Evolutionary conservation across 73 alveolate species (phyloP), one percentile per base, ranked within the genome.

Genomic region (Diophrys appendiculata): DNA sequence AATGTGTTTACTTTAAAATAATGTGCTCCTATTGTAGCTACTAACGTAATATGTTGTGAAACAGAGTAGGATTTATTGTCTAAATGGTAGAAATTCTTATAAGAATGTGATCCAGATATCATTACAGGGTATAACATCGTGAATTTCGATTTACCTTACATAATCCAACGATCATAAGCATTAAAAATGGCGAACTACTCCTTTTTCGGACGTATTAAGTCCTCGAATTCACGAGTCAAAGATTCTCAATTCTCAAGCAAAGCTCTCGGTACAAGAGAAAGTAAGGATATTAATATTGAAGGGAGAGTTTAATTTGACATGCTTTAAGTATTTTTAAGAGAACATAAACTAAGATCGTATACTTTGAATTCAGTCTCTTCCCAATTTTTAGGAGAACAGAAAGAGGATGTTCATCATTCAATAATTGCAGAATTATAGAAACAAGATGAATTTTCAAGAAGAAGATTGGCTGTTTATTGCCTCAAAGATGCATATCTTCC

Each of bases 1-100:
- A 96, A 94, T 69, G 97, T 98, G 80, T 98, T 98, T 84, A 97
- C 99, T 25, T 84, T 90, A 68, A 94, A 93, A 54, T 78, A 82
- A 31, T 98, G 99, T 87, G 99, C 98, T 8, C 97, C 93, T 34
- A 98, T 98, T 68, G 99, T 98, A 68, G 99, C 99, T 1, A 95
- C 98, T n/a, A 85, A 92, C 68, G 99, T 98, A 27, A 83, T 74
- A 33, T 84, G 98, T 30, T 97, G 84, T 93, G 90, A 87, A 8
- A 78, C 88, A 24, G 99, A 98, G 82, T 86, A 83, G 76, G 98
- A 96, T 67, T 52, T 98, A 96, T 88, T 98, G 30, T 54, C 56
- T 68, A 98, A 95, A 67, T 98, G 99, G 98, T 80, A 95, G 64
- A 92, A 94, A 68, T 94, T 92, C 74, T 84, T 96, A 29, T 35